Evolutionary conservation across 306 rosid species (phyloP), one percentile per base, ranked within the genome.

Genomic region (Mimosa bimucronata): DNA sequence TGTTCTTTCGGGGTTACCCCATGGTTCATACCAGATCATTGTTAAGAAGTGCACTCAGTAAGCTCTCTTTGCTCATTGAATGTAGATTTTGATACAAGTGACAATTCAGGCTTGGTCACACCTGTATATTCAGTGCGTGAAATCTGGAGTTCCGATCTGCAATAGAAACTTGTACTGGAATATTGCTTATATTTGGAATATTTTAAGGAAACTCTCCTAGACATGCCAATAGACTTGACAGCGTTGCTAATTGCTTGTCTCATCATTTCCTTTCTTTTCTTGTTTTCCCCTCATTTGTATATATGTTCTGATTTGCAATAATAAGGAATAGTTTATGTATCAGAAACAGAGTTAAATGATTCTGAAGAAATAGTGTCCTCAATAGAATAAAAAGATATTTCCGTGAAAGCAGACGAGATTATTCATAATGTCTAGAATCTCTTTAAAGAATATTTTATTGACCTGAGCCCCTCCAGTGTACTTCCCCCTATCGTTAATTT

Each of bases 381-480:
- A 28, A 6, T 41, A 41, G 48, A 48, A 38, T 19, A 13, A 40
- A 64, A 53, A 48, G 28, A 38, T 71, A 66, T 66, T 76, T 57
- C 72, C 79, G 26, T 76, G 40, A 45, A 80, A 28, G 78, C n/a
- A n/a, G 26, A 62, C 42, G 62, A 28, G 55, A 46, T 66, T 78
- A 41, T 38, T 82, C 82, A 44, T 81, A 66, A 16, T 81, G 58
- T 74, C 68, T 30, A 1, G 29, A 73, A 68, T 62, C 75, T 81
- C 42, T 73, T 66, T 29, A 68, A 58, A 73, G 52, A 76, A 79
- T 45, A 18, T 57, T 11, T 70, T 65, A 81, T 19, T 78, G 48
- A 66, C 53, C 71, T 13, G 28, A 31, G 8, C 37, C 69, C 29
- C 25, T 7, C 30, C 30, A 55, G 9, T 76, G 76, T 58, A 60